Conservation (phyloP, 345 rosid genomes). For the Lumnitzera racemosa region DNA sequence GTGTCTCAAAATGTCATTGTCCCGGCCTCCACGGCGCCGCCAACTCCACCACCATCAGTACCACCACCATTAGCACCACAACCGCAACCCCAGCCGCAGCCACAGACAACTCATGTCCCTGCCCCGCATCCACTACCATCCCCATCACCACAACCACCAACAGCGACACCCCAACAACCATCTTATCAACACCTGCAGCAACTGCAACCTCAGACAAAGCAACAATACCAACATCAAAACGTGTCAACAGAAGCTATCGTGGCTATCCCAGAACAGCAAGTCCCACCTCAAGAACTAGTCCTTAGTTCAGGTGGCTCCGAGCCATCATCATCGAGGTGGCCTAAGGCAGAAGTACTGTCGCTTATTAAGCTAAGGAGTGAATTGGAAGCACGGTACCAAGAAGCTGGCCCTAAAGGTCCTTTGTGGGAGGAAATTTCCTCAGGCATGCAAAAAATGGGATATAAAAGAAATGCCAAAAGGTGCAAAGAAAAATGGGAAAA, state of each 20-base stretch:
- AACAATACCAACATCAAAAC: not conserved
- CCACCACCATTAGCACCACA: constrained; percentile 1
- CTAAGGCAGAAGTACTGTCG: constrained; percentile 35
- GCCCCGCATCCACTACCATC: constrained; percentile 8
- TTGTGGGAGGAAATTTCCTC: constrained; percentile 45
- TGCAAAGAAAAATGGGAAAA: constrained; percentile 59
- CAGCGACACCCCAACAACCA: constrained; percentile 1
- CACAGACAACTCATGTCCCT: too few species aligned
- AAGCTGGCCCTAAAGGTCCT: constrained; percentile 44
- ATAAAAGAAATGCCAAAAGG: constrained; percentile 35
- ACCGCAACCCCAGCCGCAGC: constrained; percentile 2
- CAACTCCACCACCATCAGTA: constrained; percentile 7
- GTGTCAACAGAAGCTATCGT: constrained; percentile 8
- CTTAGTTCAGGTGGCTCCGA: constrained; percentile 1
- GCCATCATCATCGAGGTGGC: constrained; percentile 35
- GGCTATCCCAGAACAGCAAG: constrained; percentile 21
- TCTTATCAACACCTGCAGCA: not conserved
- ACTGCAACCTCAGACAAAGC: too few species aligned
- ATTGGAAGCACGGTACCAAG: constrained; percentile 36
- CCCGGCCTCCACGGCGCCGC: constrained; percentile 17
- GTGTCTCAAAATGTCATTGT: constrained; percentile 32
- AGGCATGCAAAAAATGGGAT: constrained; percentile 31
- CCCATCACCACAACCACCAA: constrained; percentile 8
- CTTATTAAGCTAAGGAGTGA: constrained; percentile 28
- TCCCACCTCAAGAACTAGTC: constrained; percentile 10